A percentile compares a stretch with the other conserved stretches of the same genome.
phyloP scores from a whole-genome alignment of 345 rosid genomes.

The Erodium maritimum region DNA sequence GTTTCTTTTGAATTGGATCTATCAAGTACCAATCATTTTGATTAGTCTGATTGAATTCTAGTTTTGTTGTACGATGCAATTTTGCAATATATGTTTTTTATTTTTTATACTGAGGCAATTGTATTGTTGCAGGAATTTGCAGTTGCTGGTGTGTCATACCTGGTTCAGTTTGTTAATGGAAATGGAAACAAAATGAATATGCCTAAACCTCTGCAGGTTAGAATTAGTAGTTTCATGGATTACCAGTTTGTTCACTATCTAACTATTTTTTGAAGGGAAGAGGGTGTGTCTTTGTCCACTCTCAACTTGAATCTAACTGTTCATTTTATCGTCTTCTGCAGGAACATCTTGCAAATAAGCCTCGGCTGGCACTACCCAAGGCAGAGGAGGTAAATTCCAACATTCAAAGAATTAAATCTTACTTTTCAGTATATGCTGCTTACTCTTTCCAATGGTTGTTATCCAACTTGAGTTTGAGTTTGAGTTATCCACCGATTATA shows the following conservation, averaged over 20 bases:
- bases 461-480: no score
- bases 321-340: no score
- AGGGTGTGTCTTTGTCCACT: neutral
- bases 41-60: no score
- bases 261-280: neutral
- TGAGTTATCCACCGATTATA: no score
- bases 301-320: neutral
- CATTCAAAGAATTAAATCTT: neutral
- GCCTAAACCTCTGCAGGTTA: neutral
- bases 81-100: neutral
- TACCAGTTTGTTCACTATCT: neutral
- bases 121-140: neutral
- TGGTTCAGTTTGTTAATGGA: neutral
- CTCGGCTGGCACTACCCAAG: neutral
- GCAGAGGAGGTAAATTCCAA: neutral
- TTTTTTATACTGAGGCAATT: neutral
- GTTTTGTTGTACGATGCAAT: neutral
- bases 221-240: neutral
- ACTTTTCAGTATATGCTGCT: no score
- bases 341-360: neutral
- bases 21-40: no score
- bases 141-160: neutral
- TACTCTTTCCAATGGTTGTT: no score
- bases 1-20: no score
- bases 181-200: neutral